Evolutionary conservation across 768 basidiomycete genomes (phyloP), one percentile per base, ranked within the genome.

Genomic region (Mycena amicta): DNA sequence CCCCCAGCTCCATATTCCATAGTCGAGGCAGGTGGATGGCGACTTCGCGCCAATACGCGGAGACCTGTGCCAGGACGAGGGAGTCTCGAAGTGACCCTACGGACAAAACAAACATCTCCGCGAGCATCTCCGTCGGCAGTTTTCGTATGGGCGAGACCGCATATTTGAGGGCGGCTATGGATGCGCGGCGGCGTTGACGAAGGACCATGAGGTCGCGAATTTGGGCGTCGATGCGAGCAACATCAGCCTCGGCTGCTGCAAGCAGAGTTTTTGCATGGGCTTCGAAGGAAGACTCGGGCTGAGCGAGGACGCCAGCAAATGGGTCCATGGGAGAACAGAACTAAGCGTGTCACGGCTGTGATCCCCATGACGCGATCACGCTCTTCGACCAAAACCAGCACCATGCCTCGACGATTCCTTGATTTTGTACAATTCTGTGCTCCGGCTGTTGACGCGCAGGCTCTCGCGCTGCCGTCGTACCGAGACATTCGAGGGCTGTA

Each of bases 71-170:
- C 33, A 37, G 33, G 33, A 37, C 33, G 11, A 37, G 8, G 18
- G 33, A 37, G 33, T 37, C 33, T 8, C 33, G 33, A 8, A 37
- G 33, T 37, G 33, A 37, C 11, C 33, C 11, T 18, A 18, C 8
- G 33, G 18, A 8, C 11, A 37, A 18, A 18, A 39, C 20, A 23
- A 55, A 55, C 4, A 55, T 55, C 20, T 55, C 29, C 5, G 37
- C 30, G n/a, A 55, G 46, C 6, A 55, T 18, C 31, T 55, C 54
- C 4, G 46, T 2, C 11, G 54, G 54, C 18, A 55, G 46, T n/a
- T 47, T 49, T 3, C 46, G 43, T 18, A 55, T 39, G 43, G 54
- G 54, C 3, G 54, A 12, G 30, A 55, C n/a, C 6, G 29, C 30
- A 23, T 23, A 2, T 37, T 22, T 5, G 18, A 55, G 54, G 3